Base-by-base conservation (phyloP, 345 rosid genomes). In the Cardamine chenopodiifolia region DNA sequence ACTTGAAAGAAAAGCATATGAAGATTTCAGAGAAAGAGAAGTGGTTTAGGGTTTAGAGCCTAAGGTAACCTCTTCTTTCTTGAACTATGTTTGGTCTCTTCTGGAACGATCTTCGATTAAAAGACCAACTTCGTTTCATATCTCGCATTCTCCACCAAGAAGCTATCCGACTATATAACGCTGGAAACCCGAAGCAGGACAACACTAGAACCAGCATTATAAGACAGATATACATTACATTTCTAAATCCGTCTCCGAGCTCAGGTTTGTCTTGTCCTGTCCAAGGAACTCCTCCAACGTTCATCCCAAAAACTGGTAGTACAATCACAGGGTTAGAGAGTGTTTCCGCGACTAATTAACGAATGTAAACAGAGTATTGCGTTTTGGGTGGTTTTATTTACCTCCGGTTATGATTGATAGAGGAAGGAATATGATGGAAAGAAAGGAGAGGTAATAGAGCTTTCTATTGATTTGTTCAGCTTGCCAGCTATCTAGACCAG, bases 271-370 rank as follows among this genome's bases (percentile, higher is more conserved):
- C 81, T 68, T 92, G 99, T 59, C 81, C 86, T 0, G 99, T 96
- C 99, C 99, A 96, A 22, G 98, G 99, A 81, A 96, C 98, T 68
- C 99, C 99, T 50, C 99, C 99, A 67, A 96, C 99, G 8, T 96
- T 96, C 99, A 96, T 94, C 69, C 98, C 99, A 47, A 96, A 92
- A 37, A 92, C 98, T 96, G 86, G 64, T 53, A 7, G 15, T 66
- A 18, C 1, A 44, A 29, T 1, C 34, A 61, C 7, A 55, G 17
- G 17, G 19, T 37, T 44, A 52, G 44, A 7, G 23, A 28, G 55
- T 18, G 26, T 18, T 61, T 52, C 2, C 1, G 1, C 6, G 45
- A 28, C 17, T 1, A 35, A 45, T 8, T n/a, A 7, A 45, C 9
- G 1, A 47, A 20, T 7, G 35, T 10, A 35, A 44, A 63, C 15